These are phyloP conservation scores for Fusarium sacchari DNA, from an alignment of 2,329 filamentous ascomycete species.

Conservation along the genomic window DNA sequence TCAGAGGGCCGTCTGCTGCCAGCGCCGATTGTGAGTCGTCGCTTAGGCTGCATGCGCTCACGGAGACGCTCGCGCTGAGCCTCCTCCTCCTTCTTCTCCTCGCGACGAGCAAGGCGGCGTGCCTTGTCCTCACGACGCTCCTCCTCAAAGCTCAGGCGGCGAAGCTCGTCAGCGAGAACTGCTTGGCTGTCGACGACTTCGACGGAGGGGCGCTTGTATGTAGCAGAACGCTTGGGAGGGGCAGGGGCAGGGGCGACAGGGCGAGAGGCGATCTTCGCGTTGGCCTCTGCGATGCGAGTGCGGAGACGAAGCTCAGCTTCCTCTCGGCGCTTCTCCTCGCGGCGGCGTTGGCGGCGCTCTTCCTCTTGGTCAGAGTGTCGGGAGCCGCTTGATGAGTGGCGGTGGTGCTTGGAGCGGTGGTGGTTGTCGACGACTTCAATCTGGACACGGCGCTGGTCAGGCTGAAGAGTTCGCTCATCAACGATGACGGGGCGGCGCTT, in stretches of 20 bases:
- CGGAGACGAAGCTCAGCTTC: constrained; percentile 45
- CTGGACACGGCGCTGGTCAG: constrained; percentile 45
- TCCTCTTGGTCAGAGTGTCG: constrained; percentile 46
- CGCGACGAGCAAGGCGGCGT: constrained; percentile 39
- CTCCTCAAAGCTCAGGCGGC: constrained; percentile 47
- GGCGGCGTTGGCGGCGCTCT: constrained; percentile 37
- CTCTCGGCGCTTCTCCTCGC: constrained; percentile 43
- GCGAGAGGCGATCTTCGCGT: constrained; percentile 55
- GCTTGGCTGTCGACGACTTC: constrained; percentile 41
- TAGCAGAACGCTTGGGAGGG: constrained; percentile 35
- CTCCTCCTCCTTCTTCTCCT: constrained; percentile 50
- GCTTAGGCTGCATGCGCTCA: constrained; percentile 54
- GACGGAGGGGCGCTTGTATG: constrained; percentile 38
- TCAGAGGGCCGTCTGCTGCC: constrained; percentile 50
- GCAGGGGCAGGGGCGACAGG: constrained; percentile 46
- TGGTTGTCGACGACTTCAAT: constrained; percentile 51
- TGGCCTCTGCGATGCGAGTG: constrained; percentile 53
- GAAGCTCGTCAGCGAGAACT: constrained; percentile 50
- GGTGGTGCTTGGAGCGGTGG: constrained; percentile 47
- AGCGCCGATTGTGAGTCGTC: constrained; percentile 51
- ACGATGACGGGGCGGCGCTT: constrained; percentile 51
- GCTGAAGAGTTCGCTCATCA: constrained; percentile 48
- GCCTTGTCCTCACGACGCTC: constrained; percentile 48
- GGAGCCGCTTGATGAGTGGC: constrained; percentile 51
- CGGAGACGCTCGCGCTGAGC: constrained; percentile 52